phyloP scores from a whole-genome alignment of 2,329 filamentous ascomycete species.

The Cytospora leucostoma region DNA sequence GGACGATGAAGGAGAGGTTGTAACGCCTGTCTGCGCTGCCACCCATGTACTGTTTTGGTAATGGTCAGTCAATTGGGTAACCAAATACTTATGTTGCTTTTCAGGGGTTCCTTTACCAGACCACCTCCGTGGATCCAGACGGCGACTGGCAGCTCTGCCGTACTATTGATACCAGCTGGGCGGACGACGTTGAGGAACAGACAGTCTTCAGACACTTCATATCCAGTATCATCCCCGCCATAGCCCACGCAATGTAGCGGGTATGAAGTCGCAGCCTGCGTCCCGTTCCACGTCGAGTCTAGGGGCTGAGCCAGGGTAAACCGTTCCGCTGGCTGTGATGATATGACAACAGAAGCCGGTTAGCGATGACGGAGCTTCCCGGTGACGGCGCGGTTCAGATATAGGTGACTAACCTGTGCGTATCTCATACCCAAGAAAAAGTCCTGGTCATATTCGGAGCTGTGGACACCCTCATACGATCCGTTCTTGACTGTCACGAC shows the following conservation, averaged over 20 bases:
- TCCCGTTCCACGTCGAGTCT: constrained; percentile 45
- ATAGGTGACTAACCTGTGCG: constrained; percentile 45
- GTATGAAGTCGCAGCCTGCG: constrained; percentile 48
- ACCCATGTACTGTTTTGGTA: constrained; percentile 28
- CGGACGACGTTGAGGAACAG: constrained; percentile 61
- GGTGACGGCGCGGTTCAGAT: not conserved
- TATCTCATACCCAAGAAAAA: constrained; percentile 59
- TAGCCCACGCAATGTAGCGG: constrained; percentile 53
- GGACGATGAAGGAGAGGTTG: constrained; percentile 61
- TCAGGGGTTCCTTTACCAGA: constrained; percentile 19
- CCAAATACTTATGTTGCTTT: not conserved
- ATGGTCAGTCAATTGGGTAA: not conserved
- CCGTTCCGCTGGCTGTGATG: constrained; percentile 36
- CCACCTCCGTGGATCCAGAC: constrained; percentile 59
- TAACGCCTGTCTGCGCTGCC: constrained; percentile 51
- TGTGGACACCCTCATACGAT: constrained; percentile 40
- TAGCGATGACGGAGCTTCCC: constrained; percentile 43
- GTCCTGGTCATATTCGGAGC: constrained; percentile 46
- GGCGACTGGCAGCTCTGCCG: constrained; percentile 52
- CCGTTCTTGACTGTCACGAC: constrained; percentile 36
- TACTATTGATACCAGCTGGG: constrained; percentile 46
- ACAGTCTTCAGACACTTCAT: constrained; percentile 53
- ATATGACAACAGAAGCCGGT: constrained; percentile 33
- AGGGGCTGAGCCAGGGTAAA: constrained; percentile 54
- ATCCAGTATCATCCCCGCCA: constrained; percentile 39